Evolutionary conservation across 768 basidiomycete genomes (phyloP), one percentile per base, ranked within the genome.

Genomic region (Daedalea quercina): DNA sequence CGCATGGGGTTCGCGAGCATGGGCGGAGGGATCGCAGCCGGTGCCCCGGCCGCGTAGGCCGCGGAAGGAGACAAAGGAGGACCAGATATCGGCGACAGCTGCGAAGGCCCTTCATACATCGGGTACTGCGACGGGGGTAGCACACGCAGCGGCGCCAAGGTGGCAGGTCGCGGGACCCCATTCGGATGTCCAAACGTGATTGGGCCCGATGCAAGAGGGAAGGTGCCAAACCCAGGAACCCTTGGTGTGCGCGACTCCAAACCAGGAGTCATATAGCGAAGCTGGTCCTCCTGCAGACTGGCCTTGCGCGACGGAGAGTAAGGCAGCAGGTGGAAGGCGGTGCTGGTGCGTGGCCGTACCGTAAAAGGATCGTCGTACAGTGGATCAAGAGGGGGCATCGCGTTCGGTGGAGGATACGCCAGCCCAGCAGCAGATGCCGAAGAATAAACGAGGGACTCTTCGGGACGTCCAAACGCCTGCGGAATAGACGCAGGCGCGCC

Each of bases 271-370:
- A 76, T 57, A 22, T 69, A 63, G 43, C 76, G 70, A 35, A 81
- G 63, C 49, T 81, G 79, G 31, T 67, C 71, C 53, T 82, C 80
- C 52, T 71, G 74, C 72, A 84, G 72, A 56, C 74, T 81, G 51
- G 71, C 69, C 46, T 73, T 76, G 6, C 57, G 57, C 1, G 60
- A 54, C 19, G 51, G 33, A 12, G 53, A 52, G 45, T 54, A 62
- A 8, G 65, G 60, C 8, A 61, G 42, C 2, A 52, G 56, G 50
- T 61, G 65, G 49, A 65, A 63, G 9, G 63, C 53, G 51, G 67
- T 64, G 52, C 70, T 70, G 1, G 72, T 73, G 43, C 67, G 67
- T 3, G 73, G 71, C 20, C 71, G 69, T 19, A 70, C 66, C 24
- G 60, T 62, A 51, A 67, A 66, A 0, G 63, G 58, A 58, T 69